Evolutionary conservation across 1,139 yeast species (phyloP), one percentile per base, ranked within the genome.

Genomic region (Magnusiomyces suaveolens): DNA sequence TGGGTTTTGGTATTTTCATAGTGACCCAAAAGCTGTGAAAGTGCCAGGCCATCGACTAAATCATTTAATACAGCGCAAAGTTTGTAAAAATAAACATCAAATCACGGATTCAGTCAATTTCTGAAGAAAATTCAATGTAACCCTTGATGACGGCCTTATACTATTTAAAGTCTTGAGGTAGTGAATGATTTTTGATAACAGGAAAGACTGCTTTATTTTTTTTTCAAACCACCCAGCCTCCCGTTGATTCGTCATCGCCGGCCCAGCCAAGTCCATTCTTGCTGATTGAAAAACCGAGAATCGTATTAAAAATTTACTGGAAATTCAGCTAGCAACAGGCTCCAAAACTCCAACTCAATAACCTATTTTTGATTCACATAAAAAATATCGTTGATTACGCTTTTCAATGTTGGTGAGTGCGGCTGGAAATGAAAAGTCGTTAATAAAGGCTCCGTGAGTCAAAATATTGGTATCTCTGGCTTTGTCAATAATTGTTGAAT

Each of bases 31-130:
- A 92, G 85, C 71, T 92, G 92, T 52, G 90, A 79, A 57, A 92
- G 77, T 0, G 96, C 90, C 2, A 82, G 79, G 20, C 84, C 89
- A 57, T 80, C 87, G 36, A 83, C 80, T 65, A 97, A 81, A 69
- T 92, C 99, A 68, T 92, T 97, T 52, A 92, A 74, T 0, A 94
- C 82, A 36, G 94, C 86, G 29, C 95, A 92, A 58, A 89, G 72
- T 29, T 80, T 77, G 56, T 88, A 72, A 62, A 92, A 73, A 50
- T 86, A 92, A 18, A n/a, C n/a, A n/a, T n/a, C n/a, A 69, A 68
- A 60, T 82, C 81, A 59, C 92, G 76, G 8, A 84, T 65, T 16
- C 66, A 66, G 65, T 84, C 92, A 54, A 84, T 77, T 3, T 80
- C 74, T 20, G 73, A 71, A 56, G 94, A 75, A 56, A 88, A 77